Percentiles rank a stretch among this genome's conserved stretches.
Evolutionary conservation across 1,284 basidiomycete genomes (phyloP).

Genomic region (Marasmius tenuissimus): DNA sequence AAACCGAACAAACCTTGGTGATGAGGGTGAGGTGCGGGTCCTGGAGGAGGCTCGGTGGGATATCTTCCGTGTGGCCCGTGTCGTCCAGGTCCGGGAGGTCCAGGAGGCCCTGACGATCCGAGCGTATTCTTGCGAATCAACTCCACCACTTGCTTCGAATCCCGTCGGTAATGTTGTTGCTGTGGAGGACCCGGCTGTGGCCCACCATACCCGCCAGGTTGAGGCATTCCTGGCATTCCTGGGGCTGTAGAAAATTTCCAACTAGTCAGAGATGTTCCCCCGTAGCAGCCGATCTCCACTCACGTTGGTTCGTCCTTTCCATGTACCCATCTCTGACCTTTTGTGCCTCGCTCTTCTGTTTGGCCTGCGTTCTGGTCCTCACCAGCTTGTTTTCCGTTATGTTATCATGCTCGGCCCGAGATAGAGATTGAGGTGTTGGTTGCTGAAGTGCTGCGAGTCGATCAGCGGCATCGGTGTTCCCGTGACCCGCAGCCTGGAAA

Average conservation of each 20-base stretch:
- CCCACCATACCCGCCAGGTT: not conserved
- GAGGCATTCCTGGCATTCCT: constrained; percentile 13
- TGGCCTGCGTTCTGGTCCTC: constrained; percentile 81
- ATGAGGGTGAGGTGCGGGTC: not conserved
- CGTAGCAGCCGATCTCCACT: constrained; percentile 7
- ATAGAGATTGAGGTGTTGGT: constrained; percentile 60
- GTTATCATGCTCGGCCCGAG: constrained; percentile 77
- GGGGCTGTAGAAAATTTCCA: not conserved
- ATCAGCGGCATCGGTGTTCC: constrained; percentile 79
- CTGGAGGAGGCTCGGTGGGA: constrained; percentile 1
- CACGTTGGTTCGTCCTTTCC: constrained; percentile 8
- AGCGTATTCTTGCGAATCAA: constrained; percentile 13
- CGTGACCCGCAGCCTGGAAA: constrained; percentile 70
- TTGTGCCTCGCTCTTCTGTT: constrained; percentile 59
- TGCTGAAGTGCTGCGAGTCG: constrained; percentile 70
- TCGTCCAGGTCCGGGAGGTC: not conserved
- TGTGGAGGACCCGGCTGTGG: not conserved
- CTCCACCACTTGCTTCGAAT: constrained; percentile 10
- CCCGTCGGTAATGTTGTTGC: not conserved
- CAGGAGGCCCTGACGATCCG: not conserved
- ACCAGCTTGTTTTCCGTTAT: constrained; percentile 82
- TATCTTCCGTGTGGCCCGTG: constrained; percentile 3
- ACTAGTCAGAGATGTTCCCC: not conserved
- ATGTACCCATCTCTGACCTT: constrained; percentile 12
- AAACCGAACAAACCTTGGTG: not conserved